Conservation (phyloP, 2,329 filamentous ascomycete species). For the Curvularia eragrostidis region DNA sequence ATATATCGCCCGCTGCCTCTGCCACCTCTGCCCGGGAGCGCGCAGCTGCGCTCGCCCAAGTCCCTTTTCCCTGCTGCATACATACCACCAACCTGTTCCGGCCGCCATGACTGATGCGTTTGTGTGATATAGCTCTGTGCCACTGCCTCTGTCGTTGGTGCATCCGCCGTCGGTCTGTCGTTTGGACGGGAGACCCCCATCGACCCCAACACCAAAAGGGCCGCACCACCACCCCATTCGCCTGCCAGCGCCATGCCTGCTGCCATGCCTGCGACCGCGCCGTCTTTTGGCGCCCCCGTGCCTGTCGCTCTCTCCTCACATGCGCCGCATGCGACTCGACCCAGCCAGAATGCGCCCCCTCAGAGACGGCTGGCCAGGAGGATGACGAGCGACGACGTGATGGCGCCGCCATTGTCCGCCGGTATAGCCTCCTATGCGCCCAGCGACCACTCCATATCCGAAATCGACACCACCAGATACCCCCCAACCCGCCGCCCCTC, state of each 20-base stretch:
- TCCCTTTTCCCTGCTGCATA: conserved; percentile 27
- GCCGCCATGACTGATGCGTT: conserved; percentile 47
- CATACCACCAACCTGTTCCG: conserved; percentile 34
- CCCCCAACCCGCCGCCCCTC: conserved; percentile 58
- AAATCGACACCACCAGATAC: conserved; percentile 32
- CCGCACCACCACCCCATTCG: conserved; percentile 44
- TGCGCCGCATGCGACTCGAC: conserved; percentile 33
- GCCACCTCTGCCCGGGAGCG: conserved; percentile 31
- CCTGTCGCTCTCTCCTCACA: conserved; percentile 34
- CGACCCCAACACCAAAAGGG: conserved; percentile 51
- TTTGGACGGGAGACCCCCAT: conserved; percentile 60
- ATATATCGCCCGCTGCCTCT: conserved; percentile 31
- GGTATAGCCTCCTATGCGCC: conserved; percentile 30
- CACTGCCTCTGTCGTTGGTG: conserved; percentile 65
- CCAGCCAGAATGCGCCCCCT: conserved; percentile 40
- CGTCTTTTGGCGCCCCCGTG: conserved; percentile 36
- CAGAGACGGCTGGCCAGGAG: conserved; percentile 43
- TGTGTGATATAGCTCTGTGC: conserved; percentile 64
- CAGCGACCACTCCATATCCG: conserved; percentile 33
- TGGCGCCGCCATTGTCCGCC: conserved; percentile 27
- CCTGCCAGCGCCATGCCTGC: conserved; percentile 37
- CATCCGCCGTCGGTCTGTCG: conserved; percentile 65
- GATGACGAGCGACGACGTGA: conserved; percentile 40
- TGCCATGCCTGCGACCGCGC: conserved; percentile 32
- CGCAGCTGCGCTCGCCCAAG: conserved; percentile 36